phyloP scores from a whole-genome alignment of 2,329 filamentous ascomycete genomes.

The Diplodia intermedia region DNA sequence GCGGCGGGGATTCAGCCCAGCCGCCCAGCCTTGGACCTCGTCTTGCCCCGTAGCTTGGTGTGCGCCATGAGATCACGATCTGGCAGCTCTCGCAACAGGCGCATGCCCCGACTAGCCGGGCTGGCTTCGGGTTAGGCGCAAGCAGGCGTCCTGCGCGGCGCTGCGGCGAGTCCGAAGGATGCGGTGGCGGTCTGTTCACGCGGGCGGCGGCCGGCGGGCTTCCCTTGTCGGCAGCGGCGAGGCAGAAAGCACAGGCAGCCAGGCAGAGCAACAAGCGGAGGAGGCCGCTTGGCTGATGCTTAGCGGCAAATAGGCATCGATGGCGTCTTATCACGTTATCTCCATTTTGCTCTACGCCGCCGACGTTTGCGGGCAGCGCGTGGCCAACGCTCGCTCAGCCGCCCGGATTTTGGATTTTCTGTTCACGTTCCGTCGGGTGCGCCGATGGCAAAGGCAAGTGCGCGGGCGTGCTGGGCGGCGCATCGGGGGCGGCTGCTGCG shows the following conservation, averaged over 20 bases:
- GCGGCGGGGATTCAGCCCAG: constrained; percentile 9
- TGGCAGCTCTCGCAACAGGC: background rate
- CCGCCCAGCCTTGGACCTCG: constrained; percentile 21
- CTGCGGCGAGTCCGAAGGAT: constrained; percentile 12
- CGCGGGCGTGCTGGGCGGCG: background rate
- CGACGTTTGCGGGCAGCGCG: constrained; percentile 25
- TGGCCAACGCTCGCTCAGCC: constrained; percentile 7
- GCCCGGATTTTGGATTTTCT: constrained; percentile 7
- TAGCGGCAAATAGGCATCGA: constrained; percentile 17
- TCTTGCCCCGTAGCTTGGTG: constrained; percentile 20
- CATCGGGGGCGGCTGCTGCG: constrained; percentile 12
- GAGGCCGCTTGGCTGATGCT: constrained; percentile 25
- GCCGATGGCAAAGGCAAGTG: constrained; percentile 13
- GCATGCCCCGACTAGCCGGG: background rate
- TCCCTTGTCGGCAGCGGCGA: background rate
- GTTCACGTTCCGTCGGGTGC: constrained; percentile 8
- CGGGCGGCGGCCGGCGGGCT: background rate
- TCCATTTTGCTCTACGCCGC: constrained; percentile 5
- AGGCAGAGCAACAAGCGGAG: constrained; percentile 4
- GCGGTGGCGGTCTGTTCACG: constrained; percentile 12
- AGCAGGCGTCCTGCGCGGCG: background rate
- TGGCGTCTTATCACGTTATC: constrained; percentile 29
- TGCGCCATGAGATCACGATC: constrained; percentile 21
- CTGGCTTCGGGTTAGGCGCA: background rate
- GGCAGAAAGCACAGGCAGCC: constrained; percentile 6